Percentiles rank a stretch among this genome's conserved stretches.
phyloP scores from a whole-genome alignment of 106 monocot species.

The Allium sativum region DNA sequence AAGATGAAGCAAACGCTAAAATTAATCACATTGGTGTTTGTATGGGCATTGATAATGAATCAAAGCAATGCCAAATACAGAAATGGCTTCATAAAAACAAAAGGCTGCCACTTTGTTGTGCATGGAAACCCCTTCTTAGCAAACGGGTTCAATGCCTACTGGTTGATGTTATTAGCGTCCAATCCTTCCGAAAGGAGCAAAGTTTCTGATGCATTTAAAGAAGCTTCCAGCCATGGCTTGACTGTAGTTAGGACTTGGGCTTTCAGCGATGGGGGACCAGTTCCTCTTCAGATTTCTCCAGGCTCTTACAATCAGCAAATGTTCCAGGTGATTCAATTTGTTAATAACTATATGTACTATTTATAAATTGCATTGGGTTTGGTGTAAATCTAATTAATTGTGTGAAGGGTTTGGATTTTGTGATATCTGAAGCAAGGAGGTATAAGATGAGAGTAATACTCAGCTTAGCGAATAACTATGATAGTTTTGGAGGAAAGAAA shows the following conservation, averaged over 20 bases:
- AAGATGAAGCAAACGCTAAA: too few species aligned
- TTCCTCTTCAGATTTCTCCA: slow-evolving; percentile 57
- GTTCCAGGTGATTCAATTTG: slow-evolving; percentile 38
- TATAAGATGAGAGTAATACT: slow-evolving; percentile 43
- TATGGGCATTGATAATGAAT: background rate
- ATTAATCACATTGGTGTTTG: too few species aligned
- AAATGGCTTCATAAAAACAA: slow-evolving; percentile 39
- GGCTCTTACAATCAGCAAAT: slow-evolving; percentile 75
- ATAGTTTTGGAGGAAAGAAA: slow-evolving; percentile 64
- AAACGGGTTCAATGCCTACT: slow-evolving; percentile 90
- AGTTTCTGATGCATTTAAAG: slow-evolving; percentile 34
- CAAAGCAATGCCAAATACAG: slow-evolving; percentile 8
- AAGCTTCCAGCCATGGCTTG: slow-evolving; percentile 47
- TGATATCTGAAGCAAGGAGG: slow-evolving; percentile 45
- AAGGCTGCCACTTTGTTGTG: slow-evolving; percentile 37
- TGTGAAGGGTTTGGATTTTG: slow-evolving; percentile 58
- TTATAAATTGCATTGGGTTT: background rate
- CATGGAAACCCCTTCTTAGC: slow-evolving; percentile 60
- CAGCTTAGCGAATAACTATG: slow-evolving; percentile 61
- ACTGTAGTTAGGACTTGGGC: slow-evolving; percentile 75
- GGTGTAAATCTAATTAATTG: background rate
- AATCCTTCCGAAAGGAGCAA: slow-evolving; percentile 55
- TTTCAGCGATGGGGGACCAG: slow-evolving; percentile 59
- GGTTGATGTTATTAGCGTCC: slow-evolving; percentile 58
- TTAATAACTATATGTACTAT: background rate